These are phyloP conservation scores for Rhynchospora tenuis DNA, from an alignment of 176 grass and related monocot genomes.

Conservation along the genomic window DNA sequence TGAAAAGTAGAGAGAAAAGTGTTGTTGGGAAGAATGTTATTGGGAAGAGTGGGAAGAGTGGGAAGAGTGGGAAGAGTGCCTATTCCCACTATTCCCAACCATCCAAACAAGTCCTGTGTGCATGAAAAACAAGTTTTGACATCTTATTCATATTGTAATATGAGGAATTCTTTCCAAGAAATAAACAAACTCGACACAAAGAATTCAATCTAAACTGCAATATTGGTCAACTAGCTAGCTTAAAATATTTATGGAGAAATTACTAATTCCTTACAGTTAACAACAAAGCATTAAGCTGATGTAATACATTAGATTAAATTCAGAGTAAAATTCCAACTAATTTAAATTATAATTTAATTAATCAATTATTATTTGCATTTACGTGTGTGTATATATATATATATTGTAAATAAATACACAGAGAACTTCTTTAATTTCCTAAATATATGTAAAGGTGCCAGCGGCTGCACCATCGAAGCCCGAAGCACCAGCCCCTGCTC, in stretches of 20 bases:
- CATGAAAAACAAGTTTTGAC: too few relatives aligned
- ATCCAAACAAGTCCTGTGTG: too few relatives aligned
- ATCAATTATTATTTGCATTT: not conserved
- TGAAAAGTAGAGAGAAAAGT: too few relatives aligned
- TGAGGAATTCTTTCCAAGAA: too few relatives aligned
- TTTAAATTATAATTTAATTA: not conserved
- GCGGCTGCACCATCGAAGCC: not conserved
- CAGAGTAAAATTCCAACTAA: not conserved
- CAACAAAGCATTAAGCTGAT: not conserved
- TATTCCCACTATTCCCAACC: too few relatives aligned
- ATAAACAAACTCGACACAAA: too few relatives aligned
- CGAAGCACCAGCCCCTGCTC: not conserved
- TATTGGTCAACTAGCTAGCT: too few relatives aligned
- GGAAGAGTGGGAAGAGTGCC: too few relatives aligned
- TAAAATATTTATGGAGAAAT: not conserved
- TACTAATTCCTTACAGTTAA: not conserved
- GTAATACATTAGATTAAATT: not conserved
- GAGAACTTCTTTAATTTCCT: not conserved
- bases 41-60: too few relatives aligned
- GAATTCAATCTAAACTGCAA: too few relatives aligned
- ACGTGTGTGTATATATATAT: not conserved
- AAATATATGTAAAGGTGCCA: not conserved
- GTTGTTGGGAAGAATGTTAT: too few relatives aligned
- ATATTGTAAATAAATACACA: not conserved
- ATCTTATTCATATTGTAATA: too few relatives aligned